Evolutionary conservation across 139 green algal species (phyloP).

Genomic region (Coccomyxa sp.): DNA sequence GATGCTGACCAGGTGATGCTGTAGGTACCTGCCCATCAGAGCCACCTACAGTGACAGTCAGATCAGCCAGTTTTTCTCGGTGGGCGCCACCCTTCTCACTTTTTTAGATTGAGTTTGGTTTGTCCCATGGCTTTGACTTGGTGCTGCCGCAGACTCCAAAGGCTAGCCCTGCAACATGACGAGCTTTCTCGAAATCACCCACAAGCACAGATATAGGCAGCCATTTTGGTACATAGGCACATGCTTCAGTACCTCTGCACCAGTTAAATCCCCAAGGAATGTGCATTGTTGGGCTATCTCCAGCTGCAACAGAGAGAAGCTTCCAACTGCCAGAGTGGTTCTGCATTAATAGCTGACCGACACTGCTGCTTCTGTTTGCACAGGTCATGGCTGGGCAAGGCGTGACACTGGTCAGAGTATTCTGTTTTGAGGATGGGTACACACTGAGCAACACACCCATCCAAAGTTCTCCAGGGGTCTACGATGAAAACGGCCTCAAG

Average conservation of each 20-base stretch:
- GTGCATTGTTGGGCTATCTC: not conserved
- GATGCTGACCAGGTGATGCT: too few relatives aligned
- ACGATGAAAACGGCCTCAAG: conserved; percentile 41
- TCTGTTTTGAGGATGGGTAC: not conserved
- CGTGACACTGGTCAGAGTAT: not conserved
- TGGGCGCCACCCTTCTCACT: not conserved
- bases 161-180: too few relatives aligned
- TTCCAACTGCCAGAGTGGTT: not conserved
- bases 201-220: not conserved
- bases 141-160: too few relatives aligned
- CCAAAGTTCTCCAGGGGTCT: conserved; percentile 12
- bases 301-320: not conserved
- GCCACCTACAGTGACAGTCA: conserved; percentile 4
- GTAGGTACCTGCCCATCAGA: conserved; percentile 8
- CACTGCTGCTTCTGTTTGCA: not conserved
- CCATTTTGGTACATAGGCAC: not conserved
- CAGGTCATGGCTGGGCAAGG: not conserved
- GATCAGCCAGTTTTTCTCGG: conserved; percentile 18
- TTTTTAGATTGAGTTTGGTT: not conserved
- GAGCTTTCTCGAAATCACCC: too few relatives aligned
- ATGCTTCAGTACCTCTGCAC: not conserved
- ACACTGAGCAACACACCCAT: conserved; percentile 5
- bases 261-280: not conserved
- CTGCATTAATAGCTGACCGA: not conserved
- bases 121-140: too few relatives aligned